Evolutionary conservation across 2,329 filamentous ascomycete genomes (phyloP).

Genomic region (Byssochlamys sp.): DNA sequence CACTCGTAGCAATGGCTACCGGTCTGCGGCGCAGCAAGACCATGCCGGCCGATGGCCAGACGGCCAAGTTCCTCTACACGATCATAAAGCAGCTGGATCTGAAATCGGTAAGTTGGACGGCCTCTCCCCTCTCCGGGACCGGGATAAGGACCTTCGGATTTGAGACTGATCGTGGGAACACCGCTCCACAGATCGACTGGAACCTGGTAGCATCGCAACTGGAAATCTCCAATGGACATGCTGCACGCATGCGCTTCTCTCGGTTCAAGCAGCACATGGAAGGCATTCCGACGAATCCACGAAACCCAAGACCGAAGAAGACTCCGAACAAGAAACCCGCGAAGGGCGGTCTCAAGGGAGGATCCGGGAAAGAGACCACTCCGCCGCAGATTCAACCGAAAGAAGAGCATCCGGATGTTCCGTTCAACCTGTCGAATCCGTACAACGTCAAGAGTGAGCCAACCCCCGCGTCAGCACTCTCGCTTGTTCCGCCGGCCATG

Average conservation of each 20-base stretch:
- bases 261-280: slow-evolving; percentile 48
- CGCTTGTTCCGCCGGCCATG: slow-evolving; percentile 5
- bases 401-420: neutral
- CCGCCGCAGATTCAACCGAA: slow-evolving; percentile 3
- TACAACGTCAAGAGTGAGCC: slow-evolving; percentile 2
- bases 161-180: neutral
- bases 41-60: slow-evolving; percentile 41
- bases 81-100: slow-evolving; percentile 48
- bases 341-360: slow-evolving; percentile 9
- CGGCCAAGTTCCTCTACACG: slow-evolving; percentile 44
- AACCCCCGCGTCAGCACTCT: neutral
- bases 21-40: slow-evolving; percentile 31
- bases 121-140: slow-evolving; percentile 1
- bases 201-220: slow-evolving; percentile 40
- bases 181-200: slow-evolving; percentile 43
- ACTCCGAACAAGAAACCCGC: slow-evolving; percentile 9
- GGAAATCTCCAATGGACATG: slow-evolving; percentile 48
- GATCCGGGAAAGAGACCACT: slow-evolving; percentile 6
- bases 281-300: slow-evolving; percentile 22
- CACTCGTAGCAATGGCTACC: slow-evolving; percentile 15
- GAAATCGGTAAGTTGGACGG: slow-evolving; percentile 34
- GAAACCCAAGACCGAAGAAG: slow-evolving; percentile 17
- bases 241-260: slow-evolving; percentile 48
- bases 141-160: neutral
- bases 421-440: neutral